Conservation (phyloP, 768 basidiomycete genomes). For the Amanita polypyramis region DNA sequence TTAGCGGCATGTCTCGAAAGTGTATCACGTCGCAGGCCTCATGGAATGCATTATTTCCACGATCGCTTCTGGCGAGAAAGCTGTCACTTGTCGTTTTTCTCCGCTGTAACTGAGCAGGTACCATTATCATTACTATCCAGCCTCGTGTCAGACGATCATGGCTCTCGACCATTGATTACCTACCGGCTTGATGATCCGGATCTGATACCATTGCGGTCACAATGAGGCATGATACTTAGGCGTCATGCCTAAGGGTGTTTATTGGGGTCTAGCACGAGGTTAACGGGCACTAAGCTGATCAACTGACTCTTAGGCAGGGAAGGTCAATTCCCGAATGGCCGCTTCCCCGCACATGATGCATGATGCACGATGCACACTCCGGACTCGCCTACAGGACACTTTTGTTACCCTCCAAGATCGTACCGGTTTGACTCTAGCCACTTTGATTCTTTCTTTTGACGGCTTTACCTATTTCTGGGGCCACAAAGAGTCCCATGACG, state of each 20-base stretch:
- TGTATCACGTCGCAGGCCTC: background rate
- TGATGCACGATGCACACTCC: background rate
- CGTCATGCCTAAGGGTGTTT: background rate
- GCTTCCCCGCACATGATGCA: background rate
- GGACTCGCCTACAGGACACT: background rate
- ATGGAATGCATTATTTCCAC: background rate
- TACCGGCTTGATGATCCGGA: background rate
- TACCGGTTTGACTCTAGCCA: background rate
- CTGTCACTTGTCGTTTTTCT: too few species aligned
- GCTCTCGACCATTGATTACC: background rate
- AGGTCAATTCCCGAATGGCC: background rate
- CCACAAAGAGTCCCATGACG: background rate
- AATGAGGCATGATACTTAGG: conserved; percentile 3
- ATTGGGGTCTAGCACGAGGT: background rate
- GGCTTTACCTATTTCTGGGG: background rate
- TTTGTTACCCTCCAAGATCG: background rate
- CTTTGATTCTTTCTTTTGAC: background rate
- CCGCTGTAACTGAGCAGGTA: background rate
- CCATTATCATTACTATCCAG: background rate
- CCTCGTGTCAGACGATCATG: background rate
- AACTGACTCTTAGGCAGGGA: background rate
- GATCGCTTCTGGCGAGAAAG: background rate
- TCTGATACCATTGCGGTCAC: conserved; percentile 3
- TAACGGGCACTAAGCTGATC: background rate
- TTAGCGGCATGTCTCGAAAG: too few species aligned